Conservation (phyloP, 1,284 basidiomycete genomes). For the Microbotryomycetes sp. region DNA sequence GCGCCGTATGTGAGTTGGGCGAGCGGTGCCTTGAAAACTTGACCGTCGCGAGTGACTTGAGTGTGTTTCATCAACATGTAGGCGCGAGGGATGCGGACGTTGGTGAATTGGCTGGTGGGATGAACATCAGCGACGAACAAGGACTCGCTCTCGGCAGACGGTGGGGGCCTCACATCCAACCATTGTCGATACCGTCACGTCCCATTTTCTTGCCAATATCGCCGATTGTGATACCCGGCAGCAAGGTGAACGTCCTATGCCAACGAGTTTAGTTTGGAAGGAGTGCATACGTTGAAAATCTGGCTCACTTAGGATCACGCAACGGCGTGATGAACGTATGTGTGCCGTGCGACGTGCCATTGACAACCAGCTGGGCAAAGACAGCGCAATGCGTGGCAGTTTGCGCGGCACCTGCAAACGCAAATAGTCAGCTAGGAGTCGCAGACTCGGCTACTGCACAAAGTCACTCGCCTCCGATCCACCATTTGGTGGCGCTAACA, state of each 20-base stretch:
- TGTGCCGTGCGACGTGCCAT: conserved; percentile 50
- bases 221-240: conserved; percentile 51
- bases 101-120: conserved; percentile 49
- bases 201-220: conserved; percentile 57
- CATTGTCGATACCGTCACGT: conserved; percentile 51
- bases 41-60: conserved; percentile 48
- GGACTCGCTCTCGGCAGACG: not conserved
- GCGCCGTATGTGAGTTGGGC: conserved; percentile 54
- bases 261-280: not conserved
- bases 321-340: conserved; percentile 54
- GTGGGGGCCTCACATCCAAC: conserved; percentile 40
- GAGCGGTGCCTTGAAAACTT: conserved; percentile 47
- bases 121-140: not conserved
- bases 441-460: not conserved
- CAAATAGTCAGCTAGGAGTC: not conserved
- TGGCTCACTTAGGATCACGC: conserved; percentile 47
- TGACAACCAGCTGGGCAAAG: conserved; percentile 51
- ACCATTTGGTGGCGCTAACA: conserved; percentile 50
- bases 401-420: conserved; percentile 46
- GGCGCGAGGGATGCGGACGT: conserved; percentile 51
- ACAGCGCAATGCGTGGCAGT: conserved; percentile 53
- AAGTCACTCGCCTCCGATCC: conserved; percentile 45
- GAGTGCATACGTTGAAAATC: not conserved
- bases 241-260: conserved; percentile 43
- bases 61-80: conserved; percentile 57